Evolutionary conservation across 139 green algal genomes (phyloP), one percentile per base, ranked within the genome.

Genomic region (Volvox africanus): DNA sequence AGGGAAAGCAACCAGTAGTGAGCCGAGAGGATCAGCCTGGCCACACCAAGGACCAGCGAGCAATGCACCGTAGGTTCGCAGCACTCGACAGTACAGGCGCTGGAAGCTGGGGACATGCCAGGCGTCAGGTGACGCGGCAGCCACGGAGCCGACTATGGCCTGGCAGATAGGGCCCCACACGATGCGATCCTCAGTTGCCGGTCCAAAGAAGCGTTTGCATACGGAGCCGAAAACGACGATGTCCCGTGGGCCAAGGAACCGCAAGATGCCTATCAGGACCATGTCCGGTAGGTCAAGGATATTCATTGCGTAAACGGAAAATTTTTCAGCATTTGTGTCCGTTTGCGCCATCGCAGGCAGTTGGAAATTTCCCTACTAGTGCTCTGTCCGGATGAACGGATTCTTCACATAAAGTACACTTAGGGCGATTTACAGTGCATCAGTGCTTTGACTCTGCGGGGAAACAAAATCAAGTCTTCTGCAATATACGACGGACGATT

Each of bases 91-190:
- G 32, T 88, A 88, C 19, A 88, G 82, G 61, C 18, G 12, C 0
- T 32, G 62, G 62, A 61, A 88, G 33, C 19, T 37, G 32, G 82
- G 62, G 1, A 26, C 21, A 32, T 2, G 62, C 82, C 82, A 88
- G 30, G 81, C 61, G 17, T 18, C 14, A 3, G 81, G 61, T 14
- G 81, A 77, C 32, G 79, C 33, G 79, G 37, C 17, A 20, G 55
- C 28, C 28, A 30, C 18, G 35, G 24, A 30, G 50, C 50, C 80
- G 50, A 86, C 32, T 17, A 86, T 44, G 11, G 50, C 50, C 13
- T 14, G 32, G 55, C 80, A 86, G 55, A 86, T 86, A 44, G 50
- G 80, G 26, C 26, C 80, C 80, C 80, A 86, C 0, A 86, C 55
- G 5, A 71, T 44, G 50, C 24, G 24, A 55, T 86, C 80, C 26